phyloP scores from a whole-genome alignment of 208 protist species.

The Crithidia fasciculata region DNA sequence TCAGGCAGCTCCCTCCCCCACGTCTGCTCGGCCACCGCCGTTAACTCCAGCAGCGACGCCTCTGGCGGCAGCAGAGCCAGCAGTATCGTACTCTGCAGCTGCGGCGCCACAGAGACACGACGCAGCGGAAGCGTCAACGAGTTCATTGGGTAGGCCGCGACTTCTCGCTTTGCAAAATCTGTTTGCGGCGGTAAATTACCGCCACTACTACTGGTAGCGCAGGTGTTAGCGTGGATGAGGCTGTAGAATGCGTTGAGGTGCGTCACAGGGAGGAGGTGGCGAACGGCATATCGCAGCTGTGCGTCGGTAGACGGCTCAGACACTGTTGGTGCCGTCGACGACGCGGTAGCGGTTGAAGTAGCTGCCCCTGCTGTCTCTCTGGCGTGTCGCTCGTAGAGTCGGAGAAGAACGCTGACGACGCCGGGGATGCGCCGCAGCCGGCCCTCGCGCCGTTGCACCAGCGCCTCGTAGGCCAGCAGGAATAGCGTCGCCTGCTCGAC shows the following conservation, averaged over 20 bases:
- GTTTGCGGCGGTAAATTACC: too few relatives aligned
- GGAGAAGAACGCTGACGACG: conserved; percentile 37
- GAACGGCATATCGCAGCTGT: conserved; percentile 25
- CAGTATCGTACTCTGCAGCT: conserved; percentile 53
- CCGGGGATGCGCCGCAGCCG: conserved; percentile 53
- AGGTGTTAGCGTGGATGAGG: conserved; percentile 1
- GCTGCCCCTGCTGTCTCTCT: too few relatives aligned
- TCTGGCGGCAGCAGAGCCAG: conserved; percentile 45
- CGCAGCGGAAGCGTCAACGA: conserved; percentile 27
- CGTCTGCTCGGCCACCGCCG: conserved; percentile 17
- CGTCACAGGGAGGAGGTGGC: conserved; percentile 37
- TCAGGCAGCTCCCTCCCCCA: conserved; percentile 19
- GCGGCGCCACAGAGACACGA: conserved; percentile 34
- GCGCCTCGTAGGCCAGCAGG: conserved; percentile 66
- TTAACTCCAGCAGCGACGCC: conserved; percentile 56
- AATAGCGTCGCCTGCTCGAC: conserved; percentile 61
- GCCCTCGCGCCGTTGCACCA: conserved; percentile 37
- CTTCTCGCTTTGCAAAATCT: conserved; percentile 7
- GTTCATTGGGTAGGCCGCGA: conserved; percentile 35
- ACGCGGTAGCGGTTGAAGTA: background rate
- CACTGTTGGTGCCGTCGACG: background rate
- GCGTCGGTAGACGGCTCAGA: background rate
- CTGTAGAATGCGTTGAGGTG: conserved; percentile 29
- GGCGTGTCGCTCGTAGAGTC: conserved; percentile 33
- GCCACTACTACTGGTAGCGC: background rate